Conservation (phyloP, 805 yeast genomes). For the Clavispora fructus region DNA sequence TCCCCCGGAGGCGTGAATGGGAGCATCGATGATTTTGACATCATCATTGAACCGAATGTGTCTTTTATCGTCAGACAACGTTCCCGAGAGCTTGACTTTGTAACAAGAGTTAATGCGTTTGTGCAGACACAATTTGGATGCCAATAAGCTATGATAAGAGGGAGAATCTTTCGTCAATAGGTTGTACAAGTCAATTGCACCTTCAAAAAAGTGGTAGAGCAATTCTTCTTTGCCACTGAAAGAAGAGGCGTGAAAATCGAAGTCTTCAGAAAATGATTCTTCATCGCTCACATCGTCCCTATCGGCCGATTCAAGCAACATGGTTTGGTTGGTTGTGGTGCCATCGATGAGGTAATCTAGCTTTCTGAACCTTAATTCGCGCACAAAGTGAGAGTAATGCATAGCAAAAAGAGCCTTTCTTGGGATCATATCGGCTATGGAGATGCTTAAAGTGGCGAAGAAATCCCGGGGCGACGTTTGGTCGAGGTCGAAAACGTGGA, state of each 20-base stretch:
- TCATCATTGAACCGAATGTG: constrained; percentile 51
- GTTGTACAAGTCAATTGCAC: constrained; percentile 28
- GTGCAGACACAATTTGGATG: constrained; percentile 53
- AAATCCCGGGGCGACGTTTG: constrained; percentile 10
- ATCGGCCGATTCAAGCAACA: constrained; percentile 47
- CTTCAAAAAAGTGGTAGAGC: constrained; percentile 62
- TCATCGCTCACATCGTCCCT: constrained; percentile 27
- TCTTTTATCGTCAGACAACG: constrained; percentile 5
- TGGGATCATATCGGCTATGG: constrained; percentile 25
- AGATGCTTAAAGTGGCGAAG: constrained; percentile 17
- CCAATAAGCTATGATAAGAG: constrained; percentile 31
- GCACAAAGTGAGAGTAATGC: constrained; percentile 57
- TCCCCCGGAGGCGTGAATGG: constrained; percentile 48
- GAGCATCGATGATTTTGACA: constrained; percentile 38
- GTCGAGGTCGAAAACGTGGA: constrained; percentile 25
- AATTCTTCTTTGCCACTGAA: constrained; percentile 33
- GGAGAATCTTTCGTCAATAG: constrained; percentile 4
- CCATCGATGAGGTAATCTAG: constrained; percentile 55
- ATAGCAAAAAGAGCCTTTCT: constrained; percentile 33
- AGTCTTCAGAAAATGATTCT: constrained; percentile 1
- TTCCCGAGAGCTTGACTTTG: constrained; percentile 30
- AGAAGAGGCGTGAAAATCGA: constrained; percentile 6
- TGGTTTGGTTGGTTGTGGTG: constrained; percentile 46
- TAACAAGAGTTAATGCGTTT: constrained; percentile 57
- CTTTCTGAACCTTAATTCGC: constrained; percentile 61